Evolutionary conservation across 78 protist genomes (phyloP).

Genomic region (Dictyostelium capitatum): DNA sequence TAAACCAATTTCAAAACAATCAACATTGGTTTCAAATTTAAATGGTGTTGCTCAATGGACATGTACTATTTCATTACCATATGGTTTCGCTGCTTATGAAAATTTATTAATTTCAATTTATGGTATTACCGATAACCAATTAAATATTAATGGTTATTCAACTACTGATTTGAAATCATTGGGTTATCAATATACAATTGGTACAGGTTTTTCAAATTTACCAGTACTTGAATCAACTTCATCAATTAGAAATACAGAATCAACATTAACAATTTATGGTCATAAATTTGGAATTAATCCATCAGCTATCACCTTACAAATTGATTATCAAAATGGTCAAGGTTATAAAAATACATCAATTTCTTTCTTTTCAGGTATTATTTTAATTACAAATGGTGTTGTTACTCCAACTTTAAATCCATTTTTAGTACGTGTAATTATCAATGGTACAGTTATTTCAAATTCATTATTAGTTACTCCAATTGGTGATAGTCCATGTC

Average conservation of each 20-base stretch:
- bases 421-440: slow-evolving; percentile 21
- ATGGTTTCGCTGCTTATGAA: slow-evolving; percentile 25
- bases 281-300: slow-evolving; percentile 3
- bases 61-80: neutral
- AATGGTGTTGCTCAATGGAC: neutral
- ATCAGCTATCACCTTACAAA: neutral
- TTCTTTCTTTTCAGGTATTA: slow-evolving; percentile 1
- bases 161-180: neutral
- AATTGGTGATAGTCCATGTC: neutral
- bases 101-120: slow-evolving; percentile 4
- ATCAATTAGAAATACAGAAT: neutral
- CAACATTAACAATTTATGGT: neutral
- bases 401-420: neutral
- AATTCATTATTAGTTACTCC: neutral
- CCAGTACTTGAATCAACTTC: neutral
- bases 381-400: neutral
- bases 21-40: neutral
- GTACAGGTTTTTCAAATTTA: neutral
- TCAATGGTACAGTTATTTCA: neutral
- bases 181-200: neutral
- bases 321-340: slow-evolving; percentile 11
- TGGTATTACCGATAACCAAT: slow-evolving; percentile 21
- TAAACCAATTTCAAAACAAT: neutral
- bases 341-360: slow-evolving; percentile 9
- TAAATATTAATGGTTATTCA: slow-evolving; percentile 45